These are phyloP conservation scores for Irpex rosettiformis DNA, from an alignment of 1,284 basidiomycete genomes.

Conservation along the genomic window DNA sequence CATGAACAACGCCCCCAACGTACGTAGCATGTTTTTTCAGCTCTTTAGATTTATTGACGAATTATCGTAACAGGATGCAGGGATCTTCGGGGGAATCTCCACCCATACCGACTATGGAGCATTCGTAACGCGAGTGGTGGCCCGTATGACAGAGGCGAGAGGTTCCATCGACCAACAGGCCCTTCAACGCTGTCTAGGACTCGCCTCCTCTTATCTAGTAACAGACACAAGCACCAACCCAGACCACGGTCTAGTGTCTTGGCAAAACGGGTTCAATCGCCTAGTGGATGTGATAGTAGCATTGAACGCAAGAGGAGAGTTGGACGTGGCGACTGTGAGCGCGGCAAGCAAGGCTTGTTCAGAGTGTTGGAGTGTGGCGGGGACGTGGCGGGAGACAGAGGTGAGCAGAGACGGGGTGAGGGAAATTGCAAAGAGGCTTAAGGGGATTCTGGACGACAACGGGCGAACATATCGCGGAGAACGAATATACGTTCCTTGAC, in stretches of 20 bases:
- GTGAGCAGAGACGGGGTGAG: constrained; percentile 57
- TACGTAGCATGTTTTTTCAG: too few relatives aligned
- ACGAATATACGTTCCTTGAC: constrained; percentile 57
- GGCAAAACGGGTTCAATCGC: constrained; percentile 62
- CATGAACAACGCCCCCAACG: not conserved
- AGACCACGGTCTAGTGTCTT: constrained; percentile 50
- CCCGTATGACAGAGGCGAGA: constrained; percentile 44
- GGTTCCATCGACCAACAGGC: constrained; percentile 56
- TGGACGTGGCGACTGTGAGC: constrained; percentile 70
- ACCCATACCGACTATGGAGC: constrained; percentile 52
- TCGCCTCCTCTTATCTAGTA: constrained; percentile 72
- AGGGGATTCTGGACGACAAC: constrained; percentile 61
- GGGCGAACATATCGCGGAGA: constrained; percentile 64
- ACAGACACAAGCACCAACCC: constrained; percentile 67
- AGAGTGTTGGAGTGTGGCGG: constrained; percentile 74
- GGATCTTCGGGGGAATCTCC: constrained; percentile 2
- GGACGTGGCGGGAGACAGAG: constrained; percentile 62
- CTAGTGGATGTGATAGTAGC: constrained; percentile 69
- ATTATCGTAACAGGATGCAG: not conserved
- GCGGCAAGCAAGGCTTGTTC: constrained; percentile 73
- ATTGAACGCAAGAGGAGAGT: constrained; percentile 57
- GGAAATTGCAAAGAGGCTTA: constrained; percentile 57
- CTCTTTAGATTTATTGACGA: too few relatives aligned
- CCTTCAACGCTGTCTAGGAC: constrained; percentile 58
- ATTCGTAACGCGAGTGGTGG: constrained; percentile 54